Conservation (phyloP, 140 eudicot genomes). For the Eryngium alpinum region DNA sequence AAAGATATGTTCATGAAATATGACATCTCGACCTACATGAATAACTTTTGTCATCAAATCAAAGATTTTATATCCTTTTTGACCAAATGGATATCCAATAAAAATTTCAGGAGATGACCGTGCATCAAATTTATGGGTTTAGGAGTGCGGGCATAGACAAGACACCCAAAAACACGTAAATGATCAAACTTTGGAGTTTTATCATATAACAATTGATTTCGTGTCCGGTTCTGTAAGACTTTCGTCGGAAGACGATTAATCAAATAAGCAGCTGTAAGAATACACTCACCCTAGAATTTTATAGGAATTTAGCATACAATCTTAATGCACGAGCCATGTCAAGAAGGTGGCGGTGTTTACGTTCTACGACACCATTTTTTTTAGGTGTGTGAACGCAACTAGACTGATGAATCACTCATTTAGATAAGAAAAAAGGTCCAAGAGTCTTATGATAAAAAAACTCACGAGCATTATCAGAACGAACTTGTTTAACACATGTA, state of each 20-base stretch:
- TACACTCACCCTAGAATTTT: too few species aligned
- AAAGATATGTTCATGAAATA: too few species aligned
- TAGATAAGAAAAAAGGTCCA: too few species aligned
- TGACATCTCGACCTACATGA: neutral
- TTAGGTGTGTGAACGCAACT: constrained; percentile 2
- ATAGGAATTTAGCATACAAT: neutral
- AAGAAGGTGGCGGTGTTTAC: constrained; percentile 12
- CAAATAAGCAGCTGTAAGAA: too few species aligned
- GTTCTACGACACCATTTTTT: constrained; percentile 18
- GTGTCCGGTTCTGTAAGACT: neutral
- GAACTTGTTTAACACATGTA: neutral
- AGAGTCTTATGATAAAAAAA: too few species aligned
- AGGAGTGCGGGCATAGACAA: neutral
- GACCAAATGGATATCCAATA: constrained; percentile 10
- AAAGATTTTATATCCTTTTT: neutral
- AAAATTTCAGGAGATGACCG: neutral
- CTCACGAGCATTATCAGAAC: neutral
- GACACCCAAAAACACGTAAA: constrained; percentile 9
- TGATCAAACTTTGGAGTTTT: neutral
- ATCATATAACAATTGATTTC: neutral
- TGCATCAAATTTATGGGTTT: neutral
- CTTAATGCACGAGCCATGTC: neutral
- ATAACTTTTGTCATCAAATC: neutral
- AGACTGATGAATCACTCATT: constrained; percentile 9
- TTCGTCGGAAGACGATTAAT: neutral